phyloP scores from a whole-genome alignment of 345 rosid genomes.

The Barbarea vulgaris region DNA sequence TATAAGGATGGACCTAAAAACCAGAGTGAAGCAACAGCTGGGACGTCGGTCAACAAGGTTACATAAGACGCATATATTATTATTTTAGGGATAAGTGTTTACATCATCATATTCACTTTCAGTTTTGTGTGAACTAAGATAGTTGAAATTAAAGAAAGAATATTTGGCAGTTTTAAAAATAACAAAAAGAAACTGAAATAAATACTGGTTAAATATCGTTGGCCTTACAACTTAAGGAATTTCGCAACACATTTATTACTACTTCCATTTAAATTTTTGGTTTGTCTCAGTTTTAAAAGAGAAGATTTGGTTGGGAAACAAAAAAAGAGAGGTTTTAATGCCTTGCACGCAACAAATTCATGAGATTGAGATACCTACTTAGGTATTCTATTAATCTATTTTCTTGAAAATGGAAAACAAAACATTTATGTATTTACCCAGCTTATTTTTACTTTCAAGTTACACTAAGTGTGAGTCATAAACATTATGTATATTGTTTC shows the following conservation, averaged over 20 bases:
- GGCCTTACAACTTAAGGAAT: slow-evolving; percentile 4
- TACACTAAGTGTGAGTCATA: neutral
- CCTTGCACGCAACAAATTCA: slow-evolving; percentile 23
- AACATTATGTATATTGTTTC: neutral
- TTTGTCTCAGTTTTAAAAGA: slow-evolving; percentile 3
- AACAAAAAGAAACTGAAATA: neutral
- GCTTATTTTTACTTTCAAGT: neutral
- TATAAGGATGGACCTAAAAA: neutral
- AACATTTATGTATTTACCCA: neutral
- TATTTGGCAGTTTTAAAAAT: neutral
- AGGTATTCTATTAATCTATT: neutral
- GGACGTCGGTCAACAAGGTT: slow-evolving; percentile 16
- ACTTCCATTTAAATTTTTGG: neutral
- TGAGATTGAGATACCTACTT: neutral
- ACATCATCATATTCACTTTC: slow-evolving; percentile 33
- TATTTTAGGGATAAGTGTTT: slow-evolving; percentile 5
- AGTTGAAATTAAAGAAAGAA: neutral
- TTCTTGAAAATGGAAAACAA: neutral
- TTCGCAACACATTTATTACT: neutral
- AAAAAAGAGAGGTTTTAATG: neutral
- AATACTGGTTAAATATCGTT: neutral
- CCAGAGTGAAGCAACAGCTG: slow-evolving; percentile 23
- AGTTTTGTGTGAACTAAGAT: slow-evolving; percentile 21
- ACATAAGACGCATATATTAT: slow-evolving; percentile 7
- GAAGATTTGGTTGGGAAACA: slow-evolving; percentile 10